phyloP scores from a whole-genome alignment of 176 grass and related monocot genomes.

The Aegilops bicornis region DNA sequence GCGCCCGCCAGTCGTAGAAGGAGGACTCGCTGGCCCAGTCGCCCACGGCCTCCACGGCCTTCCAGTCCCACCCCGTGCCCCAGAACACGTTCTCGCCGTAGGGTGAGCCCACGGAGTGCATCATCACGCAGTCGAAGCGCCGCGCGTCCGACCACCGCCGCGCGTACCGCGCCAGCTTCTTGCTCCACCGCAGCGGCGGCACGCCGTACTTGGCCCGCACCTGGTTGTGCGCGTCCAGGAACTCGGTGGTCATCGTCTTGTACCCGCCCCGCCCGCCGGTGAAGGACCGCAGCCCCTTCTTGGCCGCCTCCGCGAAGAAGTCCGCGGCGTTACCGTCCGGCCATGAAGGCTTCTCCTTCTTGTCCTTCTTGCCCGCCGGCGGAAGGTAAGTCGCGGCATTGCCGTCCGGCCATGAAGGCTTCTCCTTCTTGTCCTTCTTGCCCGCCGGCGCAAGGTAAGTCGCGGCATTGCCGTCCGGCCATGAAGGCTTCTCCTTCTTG shows the following conservation, averaged over 20 bases:
- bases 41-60: conserved; percentile 9
- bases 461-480: too few species aligned
- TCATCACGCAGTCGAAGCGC: conserved; percentile 42
- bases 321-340: background rate
- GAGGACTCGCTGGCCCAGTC: conserved; percentile 45
- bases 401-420: too few species aligned
- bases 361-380: background rate
- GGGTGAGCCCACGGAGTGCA: background rate
- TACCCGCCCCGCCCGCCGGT: conserved; percentile 9
- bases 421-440: background rate
- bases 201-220: conserved; percentile 45
- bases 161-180: conserved; percentile 40
- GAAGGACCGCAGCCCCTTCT: background rate
- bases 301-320: background rate
- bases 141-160: conserved; percentile 51
- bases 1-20: conserved; percentile 41
- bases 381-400: too few species aligned
- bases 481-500: too few species aligned
- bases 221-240: conserved; percentile 57
- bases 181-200: conserved; percentile 38
- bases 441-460: too few species aligned
- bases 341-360: background rate
- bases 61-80: conserved; percentile 39
- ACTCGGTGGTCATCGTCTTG: conserved; percentile 41
- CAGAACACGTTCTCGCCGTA: conserved; percentile 60